These are phyloP conservation scores for Kwoniella botswanensis DNA, from an alignment of 768 basidiomycete genomes.

Conservation along the genomic window DNA sequence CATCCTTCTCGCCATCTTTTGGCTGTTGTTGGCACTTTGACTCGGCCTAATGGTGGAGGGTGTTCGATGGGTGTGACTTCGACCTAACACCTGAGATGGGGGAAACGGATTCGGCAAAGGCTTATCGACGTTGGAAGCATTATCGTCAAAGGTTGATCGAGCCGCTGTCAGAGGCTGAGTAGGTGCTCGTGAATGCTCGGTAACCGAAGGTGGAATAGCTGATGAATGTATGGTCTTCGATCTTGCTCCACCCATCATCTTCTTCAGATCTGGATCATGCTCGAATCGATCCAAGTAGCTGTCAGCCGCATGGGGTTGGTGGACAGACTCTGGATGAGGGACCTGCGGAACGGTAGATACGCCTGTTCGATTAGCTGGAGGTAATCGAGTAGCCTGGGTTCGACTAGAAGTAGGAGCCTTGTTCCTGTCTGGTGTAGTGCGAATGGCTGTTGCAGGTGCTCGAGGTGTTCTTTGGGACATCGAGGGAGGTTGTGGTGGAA, in stretches of 20 bases:
- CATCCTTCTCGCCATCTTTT: conserved; percentile 25
- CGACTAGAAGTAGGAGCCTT: conserved; percentile 5
- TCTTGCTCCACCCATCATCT: conserved; percentile 57
- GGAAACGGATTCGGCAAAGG: conserved; percentile 48
- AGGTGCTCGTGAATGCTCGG: conserved; percentile 7
- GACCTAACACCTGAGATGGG: conserved; percentile 6
- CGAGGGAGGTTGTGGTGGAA: conserved; percentile 12
- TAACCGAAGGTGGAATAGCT: conserved; percentile 15
- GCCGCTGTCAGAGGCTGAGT: conserved; percentile 8
- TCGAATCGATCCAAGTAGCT: conserved; percentile 69
- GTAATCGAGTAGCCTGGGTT: conserved; percentile 18
- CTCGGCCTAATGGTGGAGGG: conserved; percentile 9
- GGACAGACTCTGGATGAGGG: conserved; percentile 25
- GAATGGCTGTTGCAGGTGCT: conserved; percentile 5
- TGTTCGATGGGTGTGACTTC: conserved; percentile 22
- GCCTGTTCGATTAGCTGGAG: conserved; percentile 9
- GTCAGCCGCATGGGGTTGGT: conserved; percentile 42
- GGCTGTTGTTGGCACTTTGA: conserved; percentile 6
- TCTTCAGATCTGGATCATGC: conserved; percentile 82
- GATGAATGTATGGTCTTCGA: conserved; percentile 50
- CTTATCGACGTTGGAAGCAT: conserved; percentile 37
- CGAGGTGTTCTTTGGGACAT: conserved; percentile 13
- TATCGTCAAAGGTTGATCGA: conserved; percentile 22
- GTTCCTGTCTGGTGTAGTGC: conserved; percentile 5
- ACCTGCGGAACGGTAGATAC: conserved; percentile 15